phyloP scores from a whole-genome alignment of 225 moss, liverwort and hornwort species.

The Ulota crispa region DNA sequence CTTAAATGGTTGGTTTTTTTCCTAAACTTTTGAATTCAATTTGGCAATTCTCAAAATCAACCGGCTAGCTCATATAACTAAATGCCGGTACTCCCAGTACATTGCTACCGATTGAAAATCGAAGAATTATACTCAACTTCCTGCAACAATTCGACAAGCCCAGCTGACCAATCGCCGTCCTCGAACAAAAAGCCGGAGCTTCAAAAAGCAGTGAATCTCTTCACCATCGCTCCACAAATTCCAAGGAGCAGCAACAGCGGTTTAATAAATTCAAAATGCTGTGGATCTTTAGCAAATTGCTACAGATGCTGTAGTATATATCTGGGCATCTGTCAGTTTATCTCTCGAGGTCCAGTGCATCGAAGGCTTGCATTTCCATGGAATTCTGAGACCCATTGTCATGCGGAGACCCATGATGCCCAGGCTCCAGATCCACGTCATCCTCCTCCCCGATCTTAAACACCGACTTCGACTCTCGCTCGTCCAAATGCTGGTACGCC shows the following conservation, averaged over 20 bases:
- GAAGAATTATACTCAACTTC: not conserved
- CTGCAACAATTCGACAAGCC: not conserved
- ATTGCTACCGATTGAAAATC: too few relatives aligned
- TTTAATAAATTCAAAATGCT: not conserved
- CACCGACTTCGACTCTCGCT: not conserved
- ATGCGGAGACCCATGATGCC: not conserved
- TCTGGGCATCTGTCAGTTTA: not conserved
- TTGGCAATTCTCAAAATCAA: too few relatives aligned
- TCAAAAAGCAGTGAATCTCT: not conserved
- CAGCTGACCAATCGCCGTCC: too few relatives aligned
- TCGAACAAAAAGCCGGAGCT: not conserved
- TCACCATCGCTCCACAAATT: not conserved
- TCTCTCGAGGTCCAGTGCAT: constrained; percentile 36
- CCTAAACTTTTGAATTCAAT: too few relatives aligned
- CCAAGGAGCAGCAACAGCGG: not conserved
- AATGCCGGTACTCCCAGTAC: too few relatives aligned
- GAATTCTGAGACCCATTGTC: constrained; percentile 33
- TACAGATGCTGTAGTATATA: not conserved
- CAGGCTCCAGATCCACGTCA: constrained; percentile 19
- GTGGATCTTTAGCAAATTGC: not conserved
- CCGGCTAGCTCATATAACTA: too few relatives aligned
- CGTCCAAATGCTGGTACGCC: constrained; percentile 19
- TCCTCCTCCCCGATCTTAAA: constrained; percentile 32
- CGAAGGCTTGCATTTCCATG: constrained; percentile 35
- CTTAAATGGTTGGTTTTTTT: too few relatives aligned